Conservation (phyloP, 352 stramenopile genomes). For the Hyaloperonospora brassicae region DNA sequence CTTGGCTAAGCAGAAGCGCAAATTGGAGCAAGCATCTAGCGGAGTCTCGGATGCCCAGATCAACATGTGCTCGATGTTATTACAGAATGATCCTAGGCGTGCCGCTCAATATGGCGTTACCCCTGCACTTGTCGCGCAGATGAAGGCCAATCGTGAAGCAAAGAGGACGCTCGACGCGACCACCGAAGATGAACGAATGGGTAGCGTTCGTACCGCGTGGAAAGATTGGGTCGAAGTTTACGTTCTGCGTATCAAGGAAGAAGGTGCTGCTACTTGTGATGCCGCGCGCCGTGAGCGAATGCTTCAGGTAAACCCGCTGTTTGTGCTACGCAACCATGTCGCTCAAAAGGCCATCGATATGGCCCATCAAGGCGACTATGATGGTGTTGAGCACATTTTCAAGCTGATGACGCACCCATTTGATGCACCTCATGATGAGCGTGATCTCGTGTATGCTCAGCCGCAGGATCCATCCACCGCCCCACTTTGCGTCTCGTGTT, state of each 20-base stretch:
- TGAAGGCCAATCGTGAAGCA: slow-evolving; percentile 41
- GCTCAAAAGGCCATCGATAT: slow-evolving; percentile 82
- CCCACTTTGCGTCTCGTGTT: slow-evolving; percentile 78
- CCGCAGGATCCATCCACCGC: slow-evolving; percentile 43
- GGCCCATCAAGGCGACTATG: slow-evolving; percentile 59
- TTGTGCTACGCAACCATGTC: slow-evolving; percentile 86
- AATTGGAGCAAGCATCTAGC: slow-evolving; percentile 24
- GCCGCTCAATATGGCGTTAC: slow-evolving; percentile 73
- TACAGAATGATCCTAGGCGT: slow-evolving; percentile 50
- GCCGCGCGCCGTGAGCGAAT: slow-evolving; percentile 37
- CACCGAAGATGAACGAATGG: slow-evolving; percentile 42
- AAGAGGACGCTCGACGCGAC: slow-evolving; percentile 34
- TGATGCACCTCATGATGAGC: slow-evolving; percentile 30
- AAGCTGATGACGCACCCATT: slow-evolving; percentile 67
- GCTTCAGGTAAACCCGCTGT: slow-evolving; percentile 68
- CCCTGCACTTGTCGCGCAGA: slow-evolving; percentile 41
- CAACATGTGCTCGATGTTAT: slow-evolving; percentile 52
- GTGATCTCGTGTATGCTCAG: slow-evolving; percentile 38
- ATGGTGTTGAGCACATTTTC: slow-evolving; percentile 58
- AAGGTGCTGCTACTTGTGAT: slow-evolving; percentile 32
- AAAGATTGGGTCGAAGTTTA: slow-evolving; percentile 53
- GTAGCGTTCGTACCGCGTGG: slow-evolving; percentile 43
- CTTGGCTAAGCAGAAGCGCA: slow-evolving; percentile 55
- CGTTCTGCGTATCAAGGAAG: slow-evolving; percentile 33
- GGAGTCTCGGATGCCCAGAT: slow-evolving; percentile 72